A percentile compares a stretch with the other conserved stretches of the same genome.
Conservation (phyloP, 1,284 basidiomycete genomes). For the Anthracocystis setariae region DNA sequence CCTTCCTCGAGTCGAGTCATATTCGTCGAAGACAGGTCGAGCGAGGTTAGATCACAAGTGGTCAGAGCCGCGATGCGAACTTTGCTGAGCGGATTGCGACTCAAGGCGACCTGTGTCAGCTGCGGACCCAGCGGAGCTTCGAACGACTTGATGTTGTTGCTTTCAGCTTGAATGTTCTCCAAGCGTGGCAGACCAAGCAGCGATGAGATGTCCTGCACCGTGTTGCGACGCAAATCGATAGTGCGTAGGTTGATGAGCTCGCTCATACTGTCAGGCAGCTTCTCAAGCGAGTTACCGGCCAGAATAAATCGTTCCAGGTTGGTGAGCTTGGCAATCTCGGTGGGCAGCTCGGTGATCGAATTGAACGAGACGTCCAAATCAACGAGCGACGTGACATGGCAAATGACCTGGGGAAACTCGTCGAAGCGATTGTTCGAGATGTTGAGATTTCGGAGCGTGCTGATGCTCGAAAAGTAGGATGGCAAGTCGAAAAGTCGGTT, state of each 20-base stretch:
- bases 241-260: conserved; percentile 54
- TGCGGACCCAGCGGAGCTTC: conserved; percentile 51
- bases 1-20: conserved; percentile 82
- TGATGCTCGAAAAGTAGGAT: conserved; percentile 81
- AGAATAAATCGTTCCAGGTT: conserved; percentile 62
- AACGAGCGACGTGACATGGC: conserved; percentile 77
- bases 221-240: conserved; percentile 63
- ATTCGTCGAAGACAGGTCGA: conserved; percentile 91
- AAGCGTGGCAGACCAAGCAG: conserved; percentile 58
- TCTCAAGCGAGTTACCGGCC: conserved; percentile 59
- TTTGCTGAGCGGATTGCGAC: conserved; percentile 64
- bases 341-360: conserved; percentile 82
- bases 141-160: conserved; percentile 64
- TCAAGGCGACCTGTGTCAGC: conserved; percentile 54
- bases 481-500: conserved; percentile 91
- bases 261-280: conserved; percentile 56
- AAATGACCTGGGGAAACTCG: conserved; percentile 80
- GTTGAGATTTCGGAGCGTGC: conserved; percentile 81
- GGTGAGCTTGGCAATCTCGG: conserved; percentile 78
- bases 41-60: conserved; percentile 77
- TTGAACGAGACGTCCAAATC: conserved; percentile 98
- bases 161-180: conserved; percentile 56
- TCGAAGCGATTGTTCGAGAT: conserved; percentile 97
- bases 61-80: conserved; percentile 60
- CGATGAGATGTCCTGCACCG: conserved; percentile 57